A percentile compares a stretch with the other conserved stretches of the same genome.
Conservation (phyloP, 345 rosid species). For the Camelina neglecta region DNA sequence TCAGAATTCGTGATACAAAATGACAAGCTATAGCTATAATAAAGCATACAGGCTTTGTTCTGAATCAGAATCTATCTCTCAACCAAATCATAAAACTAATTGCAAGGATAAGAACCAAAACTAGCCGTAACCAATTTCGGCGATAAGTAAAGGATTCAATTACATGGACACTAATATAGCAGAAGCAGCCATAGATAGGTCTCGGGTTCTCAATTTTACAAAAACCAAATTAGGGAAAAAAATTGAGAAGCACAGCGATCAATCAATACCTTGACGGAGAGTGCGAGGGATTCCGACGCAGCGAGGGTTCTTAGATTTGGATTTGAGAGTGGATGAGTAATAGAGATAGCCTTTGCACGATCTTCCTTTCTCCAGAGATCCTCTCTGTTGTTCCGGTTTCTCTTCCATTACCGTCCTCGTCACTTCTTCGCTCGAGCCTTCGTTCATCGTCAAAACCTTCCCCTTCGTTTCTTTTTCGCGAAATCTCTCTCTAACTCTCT, state of each 20-base stretch:
- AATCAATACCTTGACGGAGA: constrained; percentile 50
- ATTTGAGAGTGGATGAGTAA: constrained; percentile 64
- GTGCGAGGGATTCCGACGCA: constrained; percentile 72
- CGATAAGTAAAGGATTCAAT: not conserved
- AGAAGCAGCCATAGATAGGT: not conserved
- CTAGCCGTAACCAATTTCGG: not conserved
- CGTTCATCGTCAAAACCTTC: constrained; percentile 26
- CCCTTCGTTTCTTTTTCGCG: not conserved
- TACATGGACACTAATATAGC: not conserved
- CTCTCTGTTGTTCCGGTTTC: constrained; percentile 28
- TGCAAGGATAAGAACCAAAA: too few relatives aligned
- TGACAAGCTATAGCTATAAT: not conserved
- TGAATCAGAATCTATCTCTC: constrained; percentile 2
- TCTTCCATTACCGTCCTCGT: constrained; percentile 33
- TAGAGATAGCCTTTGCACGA: constrained; percentile 69
- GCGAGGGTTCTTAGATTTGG: constrained; percentile 62
- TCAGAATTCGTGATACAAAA: not conserved
- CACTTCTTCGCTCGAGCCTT: constrained; percentile 43
- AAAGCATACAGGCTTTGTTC: not conserved
- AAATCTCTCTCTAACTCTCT: too few relatives aligned
- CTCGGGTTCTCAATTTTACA: too few relatives aligned
- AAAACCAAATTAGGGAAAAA: too few relatives aligned
- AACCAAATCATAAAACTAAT: not conserved
- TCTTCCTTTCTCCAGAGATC: constrained; percentile 51
- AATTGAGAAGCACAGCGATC: too few relatives aligned